Evolutionary conservation across 208 protist species (phyloP).

Genomic region (Leishmania tarentolae): DNA sequence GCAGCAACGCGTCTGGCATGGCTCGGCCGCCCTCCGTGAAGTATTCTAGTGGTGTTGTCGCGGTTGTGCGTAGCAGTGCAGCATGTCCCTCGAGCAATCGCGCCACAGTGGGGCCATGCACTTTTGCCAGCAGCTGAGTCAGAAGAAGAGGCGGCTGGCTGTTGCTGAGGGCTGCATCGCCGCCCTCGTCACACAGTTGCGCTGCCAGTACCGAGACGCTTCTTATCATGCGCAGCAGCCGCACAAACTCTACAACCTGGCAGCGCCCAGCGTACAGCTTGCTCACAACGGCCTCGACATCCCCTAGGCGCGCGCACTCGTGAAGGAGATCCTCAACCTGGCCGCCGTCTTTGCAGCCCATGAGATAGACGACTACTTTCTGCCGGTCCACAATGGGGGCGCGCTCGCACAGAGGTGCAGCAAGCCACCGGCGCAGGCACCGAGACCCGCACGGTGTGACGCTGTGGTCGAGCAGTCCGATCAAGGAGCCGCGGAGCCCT

Average conservation of each 20-base stretch:
- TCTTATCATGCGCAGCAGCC: conserved; percentile 61
- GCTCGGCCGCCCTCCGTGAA: conserved; percentile 34
- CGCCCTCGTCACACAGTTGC: conserved; percentile 17
- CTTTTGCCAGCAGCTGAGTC: conserved; percentile 24
- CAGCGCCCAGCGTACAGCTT: conserved; percentile 81
- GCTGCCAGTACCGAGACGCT: conserved; percentile 31
- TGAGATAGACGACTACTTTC: conserved; percentile 53
- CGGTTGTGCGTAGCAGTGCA: conserved; percentile 41
- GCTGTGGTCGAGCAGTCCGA: conserved; percentile 73
- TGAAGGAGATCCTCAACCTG: conserved; percentile 58
- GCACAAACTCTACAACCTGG: conserved; percentile 69
- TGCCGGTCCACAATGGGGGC: conserved; percentile 46
- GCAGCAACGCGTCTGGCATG: conserved; percentile 32
- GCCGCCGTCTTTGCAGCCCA: conserved; percentile 37
- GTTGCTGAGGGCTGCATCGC: neutral
- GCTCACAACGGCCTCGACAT: conserved; percentile 76
- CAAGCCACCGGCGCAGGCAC: conserved; percentile 69
- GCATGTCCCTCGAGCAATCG: conserved; percentile 43
- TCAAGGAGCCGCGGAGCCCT: conserved; percentile 45
- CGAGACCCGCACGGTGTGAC: conserved; percentile 64
- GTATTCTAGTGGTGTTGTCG: conserved; percentile 68
- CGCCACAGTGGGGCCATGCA: conserved; percentile 24
- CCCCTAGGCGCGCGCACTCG: conserved; percentile 69
- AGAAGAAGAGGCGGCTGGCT: conserved; percentile 27
- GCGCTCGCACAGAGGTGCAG: conserved; percentile 50